phyloP scores from a whole-genome alignment of 2,329 filamentous ascomycete species.

The Bipolaris bicolor region DNA sequence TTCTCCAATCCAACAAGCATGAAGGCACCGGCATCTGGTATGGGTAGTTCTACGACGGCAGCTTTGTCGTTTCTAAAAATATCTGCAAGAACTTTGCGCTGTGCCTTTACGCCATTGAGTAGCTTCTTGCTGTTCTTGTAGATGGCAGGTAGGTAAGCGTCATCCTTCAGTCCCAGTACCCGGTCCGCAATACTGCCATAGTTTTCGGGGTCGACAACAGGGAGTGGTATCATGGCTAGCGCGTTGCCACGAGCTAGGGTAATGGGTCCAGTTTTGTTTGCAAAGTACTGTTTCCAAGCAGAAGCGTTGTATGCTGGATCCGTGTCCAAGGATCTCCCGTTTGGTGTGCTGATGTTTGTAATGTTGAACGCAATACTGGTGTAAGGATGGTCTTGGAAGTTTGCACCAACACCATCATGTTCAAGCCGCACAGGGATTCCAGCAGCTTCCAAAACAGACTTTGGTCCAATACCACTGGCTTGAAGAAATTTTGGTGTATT shows the following conservation, averaged over 20 bases:
- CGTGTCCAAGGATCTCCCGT: constrained; percentile 26
- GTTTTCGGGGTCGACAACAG: constrained; percentile 26
- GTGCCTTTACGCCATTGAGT: constrained; percentile 30
- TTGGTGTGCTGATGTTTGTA: constrained; percentile 29
- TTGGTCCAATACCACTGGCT: constrained; percentile 41
- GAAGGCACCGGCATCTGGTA: constrained; percentile 44
- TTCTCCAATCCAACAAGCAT: constrained; percentile 42
- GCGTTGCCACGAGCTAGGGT: constrained; percentile 35
- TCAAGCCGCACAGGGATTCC: constrained; percentile 34
- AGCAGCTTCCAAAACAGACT: constrained; percentile 32
- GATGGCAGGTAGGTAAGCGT: constrained; percentile 30
- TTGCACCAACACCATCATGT: constrained; percentile 41
- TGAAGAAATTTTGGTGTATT: constrained; percentile 61
- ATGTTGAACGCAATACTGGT: constrained; percentile 29
- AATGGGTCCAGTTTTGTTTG: constrained; percentile 36
- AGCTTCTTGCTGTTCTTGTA: constrained; percentile 36
- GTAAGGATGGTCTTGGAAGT: constrained; percentile 45
- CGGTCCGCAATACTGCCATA: constrained; percentile 25
- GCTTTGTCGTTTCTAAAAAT: constrained; percentile 31
- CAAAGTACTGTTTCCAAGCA: constrained; percentile 34
- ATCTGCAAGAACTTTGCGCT: constrained; percentile 37
- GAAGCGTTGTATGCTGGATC: constrained; percentile 38
- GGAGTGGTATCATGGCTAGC: constrained; percentile 37
- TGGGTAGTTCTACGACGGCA: constrained; percentile 33
- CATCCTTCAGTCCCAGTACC: constrained; percentile 16